Base-by-base conservation (phyloP, 2,329 filamentous ascomycete species). In the Cryoendolithus antarcticus region DNA sequence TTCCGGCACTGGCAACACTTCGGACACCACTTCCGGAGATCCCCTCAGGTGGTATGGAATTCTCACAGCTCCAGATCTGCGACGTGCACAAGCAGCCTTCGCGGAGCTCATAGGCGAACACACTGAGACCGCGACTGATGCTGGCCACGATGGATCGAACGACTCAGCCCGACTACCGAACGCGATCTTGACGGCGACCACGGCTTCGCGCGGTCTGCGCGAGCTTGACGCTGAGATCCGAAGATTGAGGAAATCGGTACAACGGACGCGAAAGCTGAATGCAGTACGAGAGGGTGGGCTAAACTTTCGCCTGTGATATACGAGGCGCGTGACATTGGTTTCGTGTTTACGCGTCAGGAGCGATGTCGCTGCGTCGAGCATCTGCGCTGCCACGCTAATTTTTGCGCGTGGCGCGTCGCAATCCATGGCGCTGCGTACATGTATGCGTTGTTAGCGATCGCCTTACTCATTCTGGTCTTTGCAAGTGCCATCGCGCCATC, bases 171-270 rank as follows among this genome's bases (percentile, higher is more conserved):
- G 5, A n/a, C 30, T 13, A 7, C 27, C 9, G 4, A 59, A 67
- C 0, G 56, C 79, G 3, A 58, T 86, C 2, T 71, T 76, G 1
- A 60, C 61, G 30, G 62, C 86, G 6, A 69, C 69, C 5, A 70
- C 68, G 1, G 58, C 82, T n/a, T 65, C 69, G 29, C 66, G 66
- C 21, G 69, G 75, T 50, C 76, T 89, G 71, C 65, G 67, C 9
- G 61, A 62, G n/a, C 55, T 83, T 4, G 82, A 86, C 62, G 75
- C 79, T 38, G 72, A 81, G 48, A 76, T 89, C 39, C 68, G 80
- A 30, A 65, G 80, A 41, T 40, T 63, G 36, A 60, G 67, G 47
- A 74, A 73, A 49, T 54, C 57, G 13, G 53, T 69, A 4, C 59
- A 59, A 46, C 68, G 63, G 48, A 47, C 49, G 2, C 56, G 60